Conservation (phyloP, 148 eudicot genomes). For the Amaranthus hypochondriacus region DNA sequence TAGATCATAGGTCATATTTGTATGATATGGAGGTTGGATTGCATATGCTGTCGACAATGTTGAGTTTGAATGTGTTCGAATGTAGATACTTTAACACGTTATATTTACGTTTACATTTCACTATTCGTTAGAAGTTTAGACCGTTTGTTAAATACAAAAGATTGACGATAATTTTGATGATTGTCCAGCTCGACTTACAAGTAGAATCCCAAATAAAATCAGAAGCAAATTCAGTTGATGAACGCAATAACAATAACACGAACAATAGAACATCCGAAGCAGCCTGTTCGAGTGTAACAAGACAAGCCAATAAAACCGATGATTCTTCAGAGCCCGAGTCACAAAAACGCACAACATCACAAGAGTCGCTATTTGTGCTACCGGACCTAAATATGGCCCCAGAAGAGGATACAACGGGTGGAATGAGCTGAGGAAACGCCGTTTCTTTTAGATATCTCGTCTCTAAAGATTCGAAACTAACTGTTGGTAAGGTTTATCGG, state of each 20-base stretch:
- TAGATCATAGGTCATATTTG: no score
- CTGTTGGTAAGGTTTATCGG: conserved; percentile 18
- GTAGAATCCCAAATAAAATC: conserved; percentile 25
- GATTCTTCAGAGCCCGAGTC: conserved; percentile 9
- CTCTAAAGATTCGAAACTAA: conserved; percentile 15
- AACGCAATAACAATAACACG: conserved; percentile 6
- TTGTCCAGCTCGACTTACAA: conserved; percentile 46
- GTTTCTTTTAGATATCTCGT: not conserved
- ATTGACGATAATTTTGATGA: not conserved
- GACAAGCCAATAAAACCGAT: conserved; percentile 12
- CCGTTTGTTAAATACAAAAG: no score
- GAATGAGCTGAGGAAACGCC: conserved; percentile 19
- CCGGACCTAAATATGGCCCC: conserved; percentile 70
- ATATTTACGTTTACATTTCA: no score
- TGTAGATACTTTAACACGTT: no score
- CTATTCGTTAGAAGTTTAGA: no score
- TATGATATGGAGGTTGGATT: no score
- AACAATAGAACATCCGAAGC: conserved; percentile 26
- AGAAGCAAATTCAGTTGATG: conserved; percentile 15
- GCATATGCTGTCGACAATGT: no score
- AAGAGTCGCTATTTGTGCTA: conserved; percentile 33
- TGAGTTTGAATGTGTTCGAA: no score
- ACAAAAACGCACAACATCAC: conserved; percentile 16
- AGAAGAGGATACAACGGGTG: conserved; percentile 32
- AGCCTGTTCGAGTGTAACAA: conserved; percentile 22